Evolutionary conservation across 768 basidiomycete species (phyloP).

Genomic region (Leccinum fibrillosum): DNA sequence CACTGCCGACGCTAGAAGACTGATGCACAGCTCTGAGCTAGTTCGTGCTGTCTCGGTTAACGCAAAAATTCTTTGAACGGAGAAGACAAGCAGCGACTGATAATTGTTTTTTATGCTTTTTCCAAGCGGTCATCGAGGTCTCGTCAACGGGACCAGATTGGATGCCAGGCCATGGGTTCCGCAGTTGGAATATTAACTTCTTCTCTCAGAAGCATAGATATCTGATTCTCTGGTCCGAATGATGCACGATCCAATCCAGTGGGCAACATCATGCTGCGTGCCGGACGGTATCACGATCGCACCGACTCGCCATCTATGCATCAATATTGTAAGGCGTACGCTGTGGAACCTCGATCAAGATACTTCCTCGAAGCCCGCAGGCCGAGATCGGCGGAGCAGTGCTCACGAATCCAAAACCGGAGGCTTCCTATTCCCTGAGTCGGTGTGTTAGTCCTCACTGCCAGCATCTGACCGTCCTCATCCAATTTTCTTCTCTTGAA

Average conservation of each 20-base stretch:
- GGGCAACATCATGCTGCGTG: background rate
- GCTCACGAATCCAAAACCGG: slow-evolving; percentile 11
- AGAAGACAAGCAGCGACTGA: background rate
- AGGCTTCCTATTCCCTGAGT: slow-evolving; percentile 28
- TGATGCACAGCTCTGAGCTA: slow-evolving; percentile 2
- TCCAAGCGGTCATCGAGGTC: background rate
- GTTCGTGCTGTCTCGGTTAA: background rate
- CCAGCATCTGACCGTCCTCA: slow-evolving; percentile 52
- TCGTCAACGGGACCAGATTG: background rate
- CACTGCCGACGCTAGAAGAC: slow-evolving; percentile 20
- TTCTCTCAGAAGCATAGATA: too few species aligned
- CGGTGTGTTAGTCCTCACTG: background rate
- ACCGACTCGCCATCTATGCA: background rate
- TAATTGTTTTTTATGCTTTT: background rate
- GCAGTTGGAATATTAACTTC: background rate
- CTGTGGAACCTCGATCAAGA: too few species aligned
- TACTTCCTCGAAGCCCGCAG: background rate
- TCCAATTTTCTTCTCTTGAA: slow-evolving; percentile 44
- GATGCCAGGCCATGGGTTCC: background rate
- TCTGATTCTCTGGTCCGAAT: background rate
- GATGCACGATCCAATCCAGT: background rate
- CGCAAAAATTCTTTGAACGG: background rate
- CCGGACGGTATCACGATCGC: background rate
- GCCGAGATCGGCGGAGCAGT: background rate
- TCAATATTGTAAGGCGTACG: background rate